Base-by-base conservation (phyloP, 139 green algal species). In the Chlorella sorokiniana region DNA sequence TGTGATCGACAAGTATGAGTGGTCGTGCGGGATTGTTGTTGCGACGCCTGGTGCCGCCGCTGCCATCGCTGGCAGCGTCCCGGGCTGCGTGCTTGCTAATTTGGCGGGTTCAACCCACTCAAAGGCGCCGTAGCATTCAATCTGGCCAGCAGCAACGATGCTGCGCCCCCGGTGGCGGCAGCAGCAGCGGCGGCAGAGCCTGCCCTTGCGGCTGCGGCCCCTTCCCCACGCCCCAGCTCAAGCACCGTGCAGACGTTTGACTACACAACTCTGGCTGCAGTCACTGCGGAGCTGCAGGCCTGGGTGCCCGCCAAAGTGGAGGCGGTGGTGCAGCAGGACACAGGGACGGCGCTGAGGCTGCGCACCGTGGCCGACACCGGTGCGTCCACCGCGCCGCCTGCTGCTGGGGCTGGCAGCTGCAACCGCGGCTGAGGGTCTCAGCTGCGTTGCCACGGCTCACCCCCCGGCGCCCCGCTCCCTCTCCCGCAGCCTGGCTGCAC, bases 251-350 rank as follows among this genome's bases (percentile, higher is more conserved):
- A 82, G 63, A 64, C 52, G 4, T 84, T 87, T 41, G 93, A 96
- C 68, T 96, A 90, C 82, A 93, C 90, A 0, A 82, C 81, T 0
- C 84, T 96, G 10, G 84, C 48, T 1, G 91, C 93, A 0, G 89
- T 87, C 52, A 76, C 65, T 16, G 42, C 56, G 1, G 90, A 95
- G 71, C 59, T 93, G 63, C 79, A 87, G 35, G 25, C 20, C 4
- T 95, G 90, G 90, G 79, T 94, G 56, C 91, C 92, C 4, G 83
- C 89, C 48, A 95, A 93, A 64, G 88, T 94, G 45, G 73, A 79
- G 73, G 73, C 37, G 0, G 73, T 79, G 54, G 37, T 69, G 73
- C 73, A 79, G 73, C 52, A 79, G 52, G 73, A 79, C 25, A 29
- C 18, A 3, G 52, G 54, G 1, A 64, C 73, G 4, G 73, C 73